A percentile compares a stretch with the other conserved stretches of the same genome.
These are phyloP conservation scores for Lepraria neglecta DNA, from an alignment of 495 filamentous ascomycete genomes.

Conservation along the genomic window DNA sequence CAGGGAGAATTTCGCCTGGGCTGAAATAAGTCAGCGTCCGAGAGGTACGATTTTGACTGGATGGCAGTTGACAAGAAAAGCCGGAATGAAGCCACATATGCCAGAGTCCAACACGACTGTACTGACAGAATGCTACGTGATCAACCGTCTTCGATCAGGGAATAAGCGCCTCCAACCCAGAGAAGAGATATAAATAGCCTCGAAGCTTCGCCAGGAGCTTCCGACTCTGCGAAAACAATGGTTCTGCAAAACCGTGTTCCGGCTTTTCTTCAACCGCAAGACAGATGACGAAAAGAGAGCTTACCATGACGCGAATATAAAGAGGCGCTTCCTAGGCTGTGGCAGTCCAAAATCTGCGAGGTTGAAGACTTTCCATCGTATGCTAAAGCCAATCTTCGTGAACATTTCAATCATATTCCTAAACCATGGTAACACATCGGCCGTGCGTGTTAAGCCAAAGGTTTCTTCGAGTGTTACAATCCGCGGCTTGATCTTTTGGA, in stretches of 20 bases:
- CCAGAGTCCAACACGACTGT: no score
- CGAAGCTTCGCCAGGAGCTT: no score
- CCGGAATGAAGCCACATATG: no score
- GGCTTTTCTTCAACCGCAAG: no score
- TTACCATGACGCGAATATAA: conserved; percentile 75
- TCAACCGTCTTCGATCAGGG: no score
- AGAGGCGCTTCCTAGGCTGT: conserved; percentile 54
- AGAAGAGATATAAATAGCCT: no score
- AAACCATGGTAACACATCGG: conserved; percentile 46
- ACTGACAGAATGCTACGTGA: no score
- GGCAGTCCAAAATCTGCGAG: conserved; percentile 55
- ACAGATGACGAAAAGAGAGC: conserved; percentile 11
- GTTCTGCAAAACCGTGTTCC: no score
- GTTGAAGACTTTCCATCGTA: conserved; percentile 52
- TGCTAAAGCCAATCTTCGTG: conserved; percentile 58
- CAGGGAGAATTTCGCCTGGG: conserved; percentile 65
- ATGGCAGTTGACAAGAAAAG: no score
- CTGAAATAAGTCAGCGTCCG: conserved; percentile 32
- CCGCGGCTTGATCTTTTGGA: conserved; percentile 56
- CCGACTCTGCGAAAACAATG: no score
- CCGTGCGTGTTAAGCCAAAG: conserved; percentile 54
- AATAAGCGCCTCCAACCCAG: no score
- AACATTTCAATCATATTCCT: conserved; percentile 57
- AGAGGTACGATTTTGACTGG: conserved; percentile 1
- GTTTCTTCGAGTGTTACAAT: conserved; percentile 83